phyloP scores from a whole-genome alignment of 768 basidiomycete genomes.

The Amanita inopinata region DNA sequence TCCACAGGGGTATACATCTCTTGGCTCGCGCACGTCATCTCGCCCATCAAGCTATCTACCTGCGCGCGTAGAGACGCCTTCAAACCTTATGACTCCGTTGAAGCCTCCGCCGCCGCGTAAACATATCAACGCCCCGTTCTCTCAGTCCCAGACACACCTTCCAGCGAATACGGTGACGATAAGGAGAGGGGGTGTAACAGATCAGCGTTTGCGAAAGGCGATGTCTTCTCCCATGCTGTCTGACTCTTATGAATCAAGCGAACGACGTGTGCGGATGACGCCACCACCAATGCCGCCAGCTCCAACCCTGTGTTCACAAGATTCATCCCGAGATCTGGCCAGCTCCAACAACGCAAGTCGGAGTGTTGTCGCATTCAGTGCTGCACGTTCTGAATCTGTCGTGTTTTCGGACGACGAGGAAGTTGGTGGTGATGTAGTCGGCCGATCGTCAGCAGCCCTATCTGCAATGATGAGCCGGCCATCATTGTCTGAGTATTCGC shows the following conservation, averaged over 20 bases:
- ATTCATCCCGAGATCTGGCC: slow-evolving; percentile 17
- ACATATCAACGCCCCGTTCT: slow-evolving; percentile 38
- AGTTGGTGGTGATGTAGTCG: slow-evolving; percentile 22
- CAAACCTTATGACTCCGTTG: slow-evolving; percentile 48
- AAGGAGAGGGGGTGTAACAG: not conserved
- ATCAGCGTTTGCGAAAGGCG: slow-evolving; percentile 30
- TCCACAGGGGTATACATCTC: slow-evolving; percentile 17
- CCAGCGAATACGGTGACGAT: slow-evolving; percentile 13
- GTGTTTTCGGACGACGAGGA: slow-evolving; percentile 30
- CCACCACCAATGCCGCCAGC: slow-evolving; percentile 36
- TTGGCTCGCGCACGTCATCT: slow-evolving; percentile 17
- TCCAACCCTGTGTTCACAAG: slow-evolving; percentile 21
- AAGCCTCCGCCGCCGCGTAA: slow-evolving; percentile 56
- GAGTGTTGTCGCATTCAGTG: slow-evolving; percentile 14
- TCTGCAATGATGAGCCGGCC: slow-evolving; percentile 40
- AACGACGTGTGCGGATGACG: slow-evolving; percentile 23
- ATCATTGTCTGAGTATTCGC: slow-evolving; percentile 60
- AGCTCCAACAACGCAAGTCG: slow-evolving; percentile 21
- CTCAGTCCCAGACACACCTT: slow-evolving; percentile 49
- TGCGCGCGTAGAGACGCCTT: slow-evolving; percentile 55
- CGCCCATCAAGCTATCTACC: slow-evolving; percentile 37
- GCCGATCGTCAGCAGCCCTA: slow-evolving; percentile 39
- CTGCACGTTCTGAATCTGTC: slow-evolving; percentile 21
- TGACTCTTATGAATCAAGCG: slow-evolving; percentile 30
- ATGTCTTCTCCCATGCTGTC: slow-evolving; percentile 46